Evolutionary conservation across 495 filamentous ascomycete species (phyloP).

Genomic region (Monascus purpureus): DNA sequence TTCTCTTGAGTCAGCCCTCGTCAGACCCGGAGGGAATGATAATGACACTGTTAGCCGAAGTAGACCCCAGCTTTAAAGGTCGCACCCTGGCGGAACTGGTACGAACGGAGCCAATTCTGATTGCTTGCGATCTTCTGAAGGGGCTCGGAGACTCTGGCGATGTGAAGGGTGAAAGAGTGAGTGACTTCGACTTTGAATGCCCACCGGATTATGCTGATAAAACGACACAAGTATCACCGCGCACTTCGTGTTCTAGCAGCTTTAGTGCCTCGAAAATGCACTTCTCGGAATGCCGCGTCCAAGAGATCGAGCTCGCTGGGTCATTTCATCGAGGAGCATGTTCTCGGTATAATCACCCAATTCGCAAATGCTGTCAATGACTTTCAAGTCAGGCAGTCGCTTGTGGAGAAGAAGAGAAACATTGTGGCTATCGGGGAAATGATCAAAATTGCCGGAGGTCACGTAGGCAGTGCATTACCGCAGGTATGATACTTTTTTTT

Average conservation of each 20-base stretch:
- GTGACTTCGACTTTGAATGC: conserved; percentile 2
- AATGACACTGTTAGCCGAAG: conserved; percentile 49
- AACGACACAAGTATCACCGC: conserved; percentile 37
- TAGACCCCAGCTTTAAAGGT: conserved; percentile 54
- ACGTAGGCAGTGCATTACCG: conserved; percentile 65
- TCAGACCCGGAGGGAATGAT: conserved; percentile 50
- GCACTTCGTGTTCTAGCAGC: conserved; percentile 56
- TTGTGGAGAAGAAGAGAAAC: conserved; percentile 58
- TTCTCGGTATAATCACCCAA: conserved; percentile 75
- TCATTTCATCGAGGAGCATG: conserved; percentile 69
- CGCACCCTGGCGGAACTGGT: conserved; percentile 54
- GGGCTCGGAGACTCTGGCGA: conserved; percentile 55
- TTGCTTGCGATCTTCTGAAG: conserved; percentile 75
- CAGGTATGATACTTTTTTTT: conserved; percentile 42
- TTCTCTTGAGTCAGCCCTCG: conserved; percentile 59
- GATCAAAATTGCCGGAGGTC: conserved; percentile 55
- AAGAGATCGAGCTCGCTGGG: conserved; percentile 47
- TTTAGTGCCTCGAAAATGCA: conserved; percentile 41
- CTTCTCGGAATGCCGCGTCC: conserved; percentile 26
- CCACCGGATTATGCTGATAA: conserved; percentile 4
- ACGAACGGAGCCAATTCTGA: conserved; percentile 56
- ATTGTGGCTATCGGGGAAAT: conserved; percentile 78
- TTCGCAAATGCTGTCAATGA: conserved; percentile 75
- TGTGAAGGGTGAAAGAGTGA: conserved; percentile 42
- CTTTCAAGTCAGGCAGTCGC: conserved; percentile 36